Conservation (phyloP, 1,284 basidiomycete genomes). For the Leccinum laetum region DNA sequence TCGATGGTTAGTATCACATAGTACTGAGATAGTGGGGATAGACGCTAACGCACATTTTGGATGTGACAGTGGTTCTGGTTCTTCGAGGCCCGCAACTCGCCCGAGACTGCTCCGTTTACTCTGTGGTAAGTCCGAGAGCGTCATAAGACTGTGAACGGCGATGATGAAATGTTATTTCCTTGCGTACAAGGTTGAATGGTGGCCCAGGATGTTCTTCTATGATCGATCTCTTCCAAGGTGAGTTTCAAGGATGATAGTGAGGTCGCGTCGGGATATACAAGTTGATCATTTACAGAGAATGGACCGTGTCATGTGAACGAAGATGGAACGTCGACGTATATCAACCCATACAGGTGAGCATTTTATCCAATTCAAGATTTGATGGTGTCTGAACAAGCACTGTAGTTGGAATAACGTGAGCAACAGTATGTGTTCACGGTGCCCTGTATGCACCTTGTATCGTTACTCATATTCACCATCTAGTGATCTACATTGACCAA, state of each 20-base stretch:
- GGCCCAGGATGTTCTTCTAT: slow-evolving; percentile 42
- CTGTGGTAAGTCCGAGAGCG: slow-evolving; percentile 46
- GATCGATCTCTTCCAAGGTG: slow-evolving; percentile 45
- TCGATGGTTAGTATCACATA: slow-evolving; percentile 46
- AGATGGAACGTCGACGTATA: slow-evolving; percentile 24
- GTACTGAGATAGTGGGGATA: too few species aligned
- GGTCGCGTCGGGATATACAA: neutral
- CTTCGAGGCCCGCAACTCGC: slow-evolving; percentile 59
- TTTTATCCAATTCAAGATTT: neutral
- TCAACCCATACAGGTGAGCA: slow-evolving; percentile 33
- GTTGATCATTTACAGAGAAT: slow-evolving; percentile 19
- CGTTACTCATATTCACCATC: neutral
- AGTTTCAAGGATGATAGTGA: neutral
- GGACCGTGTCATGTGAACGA: slow-evolving; percentile 31
- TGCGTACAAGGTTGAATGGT: slow-evolving; percentile 34
- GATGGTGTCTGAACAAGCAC: neutral
- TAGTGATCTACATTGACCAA: slow-evolving; percentile 78
- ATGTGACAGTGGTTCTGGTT: slow-evolving; percentile 67
- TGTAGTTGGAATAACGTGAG: slow-evolving; percentile 69
- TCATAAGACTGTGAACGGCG: neutral
- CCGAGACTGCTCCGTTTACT: slow-evolving; percentile 64
- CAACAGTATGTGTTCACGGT: slow-evolving; percentile 46
- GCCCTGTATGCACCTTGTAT: neutral
- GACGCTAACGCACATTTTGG: slow-evolving; percentile 9
- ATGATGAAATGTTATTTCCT: slow-evolving; percentile 22